Percentiles rank a stretch among this genome's conserved stretches.
phyloP scores from a whole-genome alignment of 73 alveolate genomes.

The Symbiodinium natans region DNA sequence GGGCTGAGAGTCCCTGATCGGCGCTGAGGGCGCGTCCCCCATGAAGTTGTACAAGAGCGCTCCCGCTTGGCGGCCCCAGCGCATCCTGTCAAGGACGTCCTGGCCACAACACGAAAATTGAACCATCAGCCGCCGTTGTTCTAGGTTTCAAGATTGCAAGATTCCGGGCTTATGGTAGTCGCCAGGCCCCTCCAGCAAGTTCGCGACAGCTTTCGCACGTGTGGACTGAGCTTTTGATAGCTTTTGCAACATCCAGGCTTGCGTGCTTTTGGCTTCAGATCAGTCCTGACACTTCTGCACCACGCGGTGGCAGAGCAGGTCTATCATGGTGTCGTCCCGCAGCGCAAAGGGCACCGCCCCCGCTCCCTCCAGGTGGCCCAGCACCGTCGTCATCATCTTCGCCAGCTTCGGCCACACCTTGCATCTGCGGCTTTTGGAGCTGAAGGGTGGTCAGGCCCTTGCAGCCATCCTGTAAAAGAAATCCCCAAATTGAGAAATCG shows the following conservation, averaged over 20 bases:
- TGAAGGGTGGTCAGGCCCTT: not conserved
- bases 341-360: constrained; percentile 51
- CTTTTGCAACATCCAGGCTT: no score
- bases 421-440: not conserved
- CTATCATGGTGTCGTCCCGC: constrained; percentile 61
- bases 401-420: constrained; percentile 85
- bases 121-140: no score
- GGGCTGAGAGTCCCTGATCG: no score
- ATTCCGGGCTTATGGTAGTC: no score
- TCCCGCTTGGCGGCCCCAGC: constrained; percentile 68
- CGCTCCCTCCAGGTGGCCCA: constrained; percentile 48
- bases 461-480: not conserved
- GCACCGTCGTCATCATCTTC: constrained; percentile 84
- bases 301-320: constrained; percentile 35
- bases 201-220: no score
- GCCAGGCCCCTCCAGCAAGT: no score
- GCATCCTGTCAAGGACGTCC: constrained; percentile 32
- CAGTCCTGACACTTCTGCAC: constrained; percentile 30
- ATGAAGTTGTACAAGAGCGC: constrained; percentile 57
- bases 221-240: no score
- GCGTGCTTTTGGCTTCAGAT: no score
- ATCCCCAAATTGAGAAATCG: not conserved
- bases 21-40: constrained; percentile 41
- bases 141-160: no score
- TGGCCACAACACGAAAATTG: not conserved